Base-by-base conservation (phyloP, 257 asterid species). In the Jacaranda mimosifolia region DNA sequence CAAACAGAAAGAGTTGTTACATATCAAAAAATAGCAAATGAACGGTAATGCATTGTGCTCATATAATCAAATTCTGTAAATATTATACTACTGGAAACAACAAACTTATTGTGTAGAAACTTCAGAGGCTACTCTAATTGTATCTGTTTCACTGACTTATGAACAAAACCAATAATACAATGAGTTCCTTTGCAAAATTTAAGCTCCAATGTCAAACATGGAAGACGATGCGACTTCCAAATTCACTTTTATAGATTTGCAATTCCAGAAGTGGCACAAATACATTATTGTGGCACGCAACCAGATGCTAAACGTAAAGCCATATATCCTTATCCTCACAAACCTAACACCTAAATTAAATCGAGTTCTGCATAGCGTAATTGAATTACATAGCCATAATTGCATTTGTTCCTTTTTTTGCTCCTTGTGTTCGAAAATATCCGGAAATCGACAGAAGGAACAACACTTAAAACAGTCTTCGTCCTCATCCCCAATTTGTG, bases 1-100 rank as follows among this genome's bases (percentile, higher is more conserved):
- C 26, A 73, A 62, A 52, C 43, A 17, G 81, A 81, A 85, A 46
- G 83, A 86, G 65, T 36, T 7, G 32, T 71, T 21, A 74, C 21
- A 55, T 5, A 32, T 63, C 63, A n/a, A 56, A 39, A 42, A 65
- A 59, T 39, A 38, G 56, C 42, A 71, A n/a, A 51, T 36, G 36
- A 18, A 59, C 32, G 35, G 19, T 15, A 35, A 1, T 32, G 7
- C 14, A 55, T 77, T 58, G 35, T 64, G 72, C 18, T 60, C 74
- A 46, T 64, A 26, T 42, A 43, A 32, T 39, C 64, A 60, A 75
- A 51, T 51, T 11, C 15, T 12, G 7, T 11, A 60, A 53, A 18
- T 21, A 39, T 55, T 55, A 56, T 42, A 65, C 6, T 32, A 26
- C 63, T 56, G 35, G 21, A 40, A 56, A 68, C n/a, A 8, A 55